A percentile compares a stretch with the other conserved stretches of the same genome.
Evolutionary conservation across 2,329 filamentous ascomycete species (phyloP).

Genomic region (Fonsecaea multimorphosa): DNA sequence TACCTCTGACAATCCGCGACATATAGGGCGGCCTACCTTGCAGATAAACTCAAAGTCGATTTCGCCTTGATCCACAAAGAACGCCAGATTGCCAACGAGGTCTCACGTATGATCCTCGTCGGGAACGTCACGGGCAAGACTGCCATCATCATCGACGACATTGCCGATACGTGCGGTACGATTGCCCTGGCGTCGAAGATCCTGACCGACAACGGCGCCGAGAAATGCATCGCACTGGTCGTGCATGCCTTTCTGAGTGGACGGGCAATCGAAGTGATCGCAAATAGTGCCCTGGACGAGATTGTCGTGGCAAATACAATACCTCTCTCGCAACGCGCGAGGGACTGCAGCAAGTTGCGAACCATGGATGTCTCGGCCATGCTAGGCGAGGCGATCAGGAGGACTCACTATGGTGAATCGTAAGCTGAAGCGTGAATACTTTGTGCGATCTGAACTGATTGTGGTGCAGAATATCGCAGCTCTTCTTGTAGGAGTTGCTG

Average conservation of each 20-base stretch:
- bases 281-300: no score
- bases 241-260: slow-evolving; percentile 90
- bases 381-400: slow-evolving; percentile 54
- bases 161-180: slow-evolving; percentile 93
- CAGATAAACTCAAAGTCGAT: slow-evolving; percentile 83
- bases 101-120: slow-evolving; percentile 91
- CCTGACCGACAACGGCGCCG: slow-evolving; percentile 81
- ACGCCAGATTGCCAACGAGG: slow-evolving; percentile 82
- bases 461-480: no score
- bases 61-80: slow-evolving; percentile 98
- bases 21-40: slow-evolving; percentile 81
- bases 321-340: no score
- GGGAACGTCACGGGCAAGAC: slow-evolving; percentile 70
- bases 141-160: slow-evolving; percentile 80
- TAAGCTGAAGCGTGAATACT: background rate
- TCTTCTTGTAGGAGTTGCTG: no score
- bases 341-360: slow-evolving; percentile 74
- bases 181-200: slow-evolving; percentile 85
- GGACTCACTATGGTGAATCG: slow-evolving; percentile 56
- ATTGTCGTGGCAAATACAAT: no score
- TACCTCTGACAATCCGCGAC: no score
- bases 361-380: slow-evolving; percentile 91
- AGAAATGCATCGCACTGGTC: slow-evolving; percentile 88
- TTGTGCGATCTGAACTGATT: no score
- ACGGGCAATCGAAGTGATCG: slow-evolving; percentile 73